A percentile compares a stretch with the other conserved stretches of the same genome.
Conservation (phyloP, 2,329 filamentous ascomycete genomes). For the Blastomyces emzantsi region DNA sequence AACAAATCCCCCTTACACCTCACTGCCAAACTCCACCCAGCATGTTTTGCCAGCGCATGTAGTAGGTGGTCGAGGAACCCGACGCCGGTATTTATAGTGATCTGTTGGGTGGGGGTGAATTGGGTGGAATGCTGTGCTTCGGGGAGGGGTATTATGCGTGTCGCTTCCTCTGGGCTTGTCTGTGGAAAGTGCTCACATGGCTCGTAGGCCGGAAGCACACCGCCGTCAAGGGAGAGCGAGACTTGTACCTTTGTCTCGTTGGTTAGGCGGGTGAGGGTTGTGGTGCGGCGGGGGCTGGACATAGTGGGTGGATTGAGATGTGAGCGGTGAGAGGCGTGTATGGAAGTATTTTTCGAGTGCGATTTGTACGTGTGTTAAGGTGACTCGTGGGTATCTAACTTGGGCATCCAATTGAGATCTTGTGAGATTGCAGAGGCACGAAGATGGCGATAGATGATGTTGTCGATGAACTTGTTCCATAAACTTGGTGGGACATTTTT, state of each 20-base stretch:
- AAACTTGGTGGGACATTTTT: background rate
- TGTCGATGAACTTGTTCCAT: background rate
- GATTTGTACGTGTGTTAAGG: background rate
- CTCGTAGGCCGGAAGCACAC: conserved; percentile 44
- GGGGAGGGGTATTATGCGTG: conserved; percentile 37
- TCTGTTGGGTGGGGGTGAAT: conserved; percentile 71
- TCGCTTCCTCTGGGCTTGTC: conserved; percentile 44
- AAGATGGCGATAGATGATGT: background rate
- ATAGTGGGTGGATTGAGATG: conserved; percentile 12
- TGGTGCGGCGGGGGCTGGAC: conserved; percentile 54
- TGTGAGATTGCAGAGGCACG: background rate
- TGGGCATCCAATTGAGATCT: background rate
- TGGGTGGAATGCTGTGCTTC: conserved; percentile 69
- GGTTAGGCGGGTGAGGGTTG: conserved; percentile 75
- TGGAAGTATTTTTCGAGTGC: background rate
- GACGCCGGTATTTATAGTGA: conserved; percentile 84
- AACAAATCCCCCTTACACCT: conserved; percentile 81
- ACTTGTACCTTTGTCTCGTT: conserved; percentile 98
- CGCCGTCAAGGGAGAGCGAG: conserved; percentile 87
- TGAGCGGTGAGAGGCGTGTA: background rate
- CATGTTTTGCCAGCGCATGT: conserved; percentile 91
- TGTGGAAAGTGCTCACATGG: conserved; percentile 49
- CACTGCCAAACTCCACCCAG: conserved; percentile 82
- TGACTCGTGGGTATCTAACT: background rate
- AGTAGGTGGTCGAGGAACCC: conserved; percentile 99